Percentiles rank a stretch among this genome's conserved stretches.
These are phyloP conservation scores for Psilocybe sp. DNA, from an alignment of 768 basidiomycete genomes.

Conservation along the genomic window DNA sequence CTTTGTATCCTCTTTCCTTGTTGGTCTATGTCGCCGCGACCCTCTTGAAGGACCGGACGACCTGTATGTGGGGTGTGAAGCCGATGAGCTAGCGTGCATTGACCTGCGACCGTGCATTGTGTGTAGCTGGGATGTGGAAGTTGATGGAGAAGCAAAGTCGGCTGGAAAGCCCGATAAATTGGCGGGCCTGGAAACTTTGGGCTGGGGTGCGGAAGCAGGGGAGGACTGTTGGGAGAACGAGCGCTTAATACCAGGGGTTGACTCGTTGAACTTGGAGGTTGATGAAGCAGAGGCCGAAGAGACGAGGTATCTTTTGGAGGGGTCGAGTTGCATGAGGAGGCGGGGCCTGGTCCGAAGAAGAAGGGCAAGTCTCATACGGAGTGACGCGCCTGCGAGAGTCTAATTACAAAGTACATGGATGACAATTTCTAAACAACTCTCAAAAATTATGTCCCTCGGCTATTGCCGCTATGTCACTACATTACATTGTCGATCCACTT, in stretches of 20 bases:
- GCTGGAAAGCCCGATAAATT: slow-evolving; percentile 9
- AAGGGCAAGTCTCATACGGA: slow-evolving; percentile 52
- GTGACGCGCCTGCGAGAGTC: neutral
- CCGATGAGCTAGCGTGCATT: no score
- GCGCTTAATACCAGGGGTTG: slow-evolving; percentile 37
- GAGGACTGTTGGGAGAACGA: slow-evolving; percentile 37
- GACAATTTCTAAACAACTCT: neutral
- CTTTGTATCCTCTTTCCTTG: neutral
- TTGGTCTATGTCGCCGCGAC: slow-evolving; percentile 5
- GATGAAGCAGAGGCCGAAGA: slow-evolving; percentile 12
- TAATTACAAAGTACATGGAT: neutral
- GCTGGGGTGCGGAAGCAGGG: slow-evolving; percentile 16
- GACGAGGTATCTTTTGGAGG: slow-evolving; percentile 24
- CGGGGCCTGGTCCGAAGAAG: slow-evolving; percentile 46
- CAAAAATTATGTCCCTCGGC: slow-evolving; percentile 10
- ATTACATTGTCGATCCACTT: slow-evolving; percentile 31
- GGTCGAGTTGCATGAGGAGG: slow-evolving; percentile 61
- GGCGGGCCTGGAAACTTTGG: slow-evolving; percentile 17
- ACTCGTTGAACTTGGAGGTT: neutral
- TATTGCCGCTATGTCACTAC: slow-evolving; percentile 13
- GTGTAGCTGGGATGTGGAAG: slow-evolving; percentile 11
- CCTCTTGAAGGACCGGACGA: slow-evolving; percentile 4
- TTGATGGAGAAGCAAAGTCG: slow-evolving; percentile 11
- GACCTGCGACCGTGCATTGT: neutral
- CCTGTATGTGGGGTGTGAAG: no score